A percentile compares a stretch with the other conserved stretches of the same genome.
phyloP scores from a whole-genome alignment of 2,329 filamentous ascomycete species.

The Colletotrichum agaves region DNA sequence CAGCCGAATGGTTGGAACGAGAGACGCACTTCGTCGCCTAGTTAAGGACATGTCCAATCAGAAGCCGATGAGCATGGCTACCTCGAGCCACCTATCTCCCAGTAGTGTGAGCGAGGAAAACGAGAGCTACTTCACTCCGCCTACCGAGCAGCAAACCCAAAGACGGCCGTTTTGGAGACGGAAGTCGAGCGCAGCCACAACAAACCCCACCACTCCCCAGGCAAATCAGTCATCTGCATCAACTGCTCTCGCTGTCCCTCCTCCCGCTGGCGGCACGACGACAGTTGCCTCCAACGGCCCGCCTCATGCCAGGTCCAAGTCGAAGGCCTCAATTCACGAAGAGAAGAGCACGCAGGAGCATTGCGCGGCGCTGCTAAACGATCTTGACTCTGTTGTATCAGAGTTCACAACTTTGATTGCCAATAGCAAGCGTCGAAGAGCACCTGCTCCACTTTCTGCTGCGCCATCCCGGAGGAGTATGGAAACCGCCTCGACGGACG shows the following conservation, averaged over 20 bases:
- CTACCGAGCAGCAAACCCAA: conserved; percentile 65
- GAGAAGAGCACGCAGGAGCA: conserved; percentile 81
- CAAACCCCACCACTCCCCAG: conserved; percentile 53
- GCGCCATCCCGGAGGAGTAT: conserved; percentile 70
- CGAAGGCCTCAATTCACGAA: conserved; percentile 55
- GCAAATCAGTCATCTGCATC: conserved; percentile 52
- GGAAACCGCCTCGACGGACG: conserved; percentile 83
- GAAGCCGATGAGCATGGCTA: conserved; percentile 59
- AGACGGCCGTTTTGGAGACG: conserved; percentile 88
- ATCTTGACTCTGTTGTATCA: conserved; percentile 83
- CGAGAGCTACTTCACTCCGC: conserved; percentile 64
- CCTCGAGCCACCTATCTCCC: conserved; percentile 52
- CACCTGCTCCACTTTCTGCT: conserved; percentile 61
- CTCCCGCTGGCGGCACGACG: conserved; percentile 50
- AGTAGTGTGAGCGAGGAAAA: conserved; percentile 54
- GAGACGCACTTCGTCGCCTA: conserved; percentile 87
- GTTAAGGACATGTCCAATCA: conserved; percentile 82
- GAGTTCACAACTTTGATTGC: conserved; percentile 83
- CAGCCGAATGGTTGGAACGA: conserved; percentile 84
- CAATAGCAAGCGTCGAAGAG: conserved; percentile 82
- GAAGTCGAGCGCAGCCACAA: conserved; percentile 75
- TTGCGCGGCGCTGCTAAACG: conserved; percentile 82
- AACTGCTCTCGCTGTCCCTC: conserved; percentile 55
- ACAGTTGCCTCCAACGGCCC: conserved; percentile 46
- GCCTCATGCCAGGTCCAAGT: conserved; percentile 49